A percentile compares a stretch with the other conserved stretches of the same genome.
phyloP scores from a whole-genome alignment of 2,329 filamentous ascomycete species.

The Sclerotinia glacialis region DNA sequence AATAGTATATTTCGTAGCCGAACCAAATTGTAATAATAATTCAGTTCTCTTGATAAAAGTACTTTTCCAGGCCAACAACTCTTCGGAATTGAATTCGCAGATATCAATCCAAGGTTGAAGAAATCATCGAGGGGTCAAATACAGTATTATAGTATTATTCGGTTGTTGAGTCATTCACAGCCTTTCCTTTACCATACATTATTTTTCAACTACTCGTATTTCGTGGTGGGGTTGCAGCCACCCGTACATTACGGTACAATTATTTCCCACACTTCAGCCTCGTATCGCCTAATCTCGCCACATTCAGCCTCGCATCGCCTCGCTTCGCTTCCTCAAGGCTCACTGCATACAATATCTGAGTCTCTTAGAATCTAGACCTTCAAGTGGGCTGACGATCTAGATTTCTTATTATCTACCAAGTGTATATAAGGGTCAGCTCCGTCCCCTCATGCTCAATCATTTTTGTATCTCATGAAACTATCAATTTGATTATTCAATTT shows the following conservation, averaged over 20 bases:
- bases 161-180: background rate
- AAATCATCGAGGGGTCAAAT: background rate
- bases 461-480: background rate
- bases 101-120: background rate
- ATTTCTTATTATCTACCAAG: background rate
- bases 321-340: conserved; percentile 4
- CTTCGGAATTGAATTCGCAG: background rate
- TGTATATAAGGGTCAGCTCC: conserved; percentile 6
- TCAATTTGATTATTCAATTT: background rate
- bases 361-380: conserved; percentile 18
- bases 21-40: background rate
- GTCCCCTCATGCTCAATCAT: background rate
- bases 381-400: conserved; percentile 19
- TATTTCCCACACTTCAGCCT: background rate
- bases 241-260: background rate
- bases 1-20: background rate
- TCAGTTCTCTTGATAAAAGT: background rate
- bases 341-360: conserved; percentile 7
- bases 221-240: background rate
- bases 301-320: background rate
- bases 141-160: background rate
- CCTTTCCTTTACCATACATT: conserved; percentile 9
- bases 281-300: background rate
- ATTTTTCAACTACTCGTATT: background rate
- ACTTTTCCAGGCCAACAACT: background rate